A percentile compares a stretch with the other conserved stretches of the same genome.
These are phyloP conservation scores for Brassica napus DNA, from an alignment of 345 rosid genomes.

Conservation along the genomic window Da-Ae NC_063439.1:6288501-6289000, in stretches of 20 bases:
- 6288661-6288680: constrained; percentile 60
- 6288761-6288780: constrained; percentile 46
- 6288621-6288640: constrained; percentile 42
- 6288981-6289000: constrained; percentile 39
- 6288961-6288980: constrained; percentile 48
- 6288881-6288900: background rate
- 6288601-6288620: constrained; percentile 63
- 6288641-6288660: constrained; percentile 34
- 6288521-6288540: constrained; percentile 90
- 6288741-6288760: constrained; percentile 14
- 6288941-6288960: background rate
- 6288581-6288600: constrained; percentile 98
- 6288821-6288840: constrained; percentile 38
- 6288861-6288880: constrained; percentile 31
- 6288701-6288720: constrained; percentile 39
- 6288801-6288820: constrained; percentile 32
- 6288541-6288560: constrained; percentile 99
- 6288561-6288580: constrained; percentile 97
- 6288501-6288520: constrained; percentile 10
- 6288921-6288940: constrained; percentile 18
- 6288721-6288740: constrained; percentile 13
- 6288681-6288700: constrained; percentile 17
- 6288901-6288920: constrained; percentile 38
- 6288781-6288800: constrained; percentile 31
- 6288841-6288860: constrained; percentile 45